Evolutionary conservation across 345 rosid genomes (phyloP), one percentile per base, ranked within the genome.

Genomic region (Eucalyptus rudis): DNA sequence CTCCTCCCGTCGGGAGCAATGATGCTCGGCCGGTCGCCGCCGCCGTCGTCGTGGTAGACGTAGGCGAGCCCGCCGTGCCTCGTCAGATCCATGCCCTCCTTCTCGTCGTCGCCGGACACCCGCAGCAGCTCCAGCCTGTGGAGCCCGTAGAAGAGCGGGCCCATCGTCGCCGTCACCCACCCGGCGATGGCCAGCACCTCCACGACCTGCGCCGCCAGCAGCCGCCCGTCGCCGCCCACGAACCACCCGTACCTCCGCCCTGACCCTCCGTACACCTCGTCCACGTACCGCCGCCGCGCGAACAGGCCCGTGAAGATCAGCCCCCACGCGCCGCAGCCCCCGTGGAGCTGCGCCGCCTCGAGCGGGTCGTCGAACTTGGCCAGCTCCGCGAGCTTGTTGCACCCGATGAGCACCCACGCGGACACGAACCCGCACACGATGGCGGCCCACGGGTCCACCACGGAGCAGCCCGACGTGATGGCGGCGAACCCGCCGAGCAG

Each of bases 391-490:
- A 97, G 90, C 40, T 89, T 93, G 91, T 97, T 96, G 84, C 89
- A 93, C 17, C 94, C 95, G 3, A 96, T 92, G 27, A 97, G 91
- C 49, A 97, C 98, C 86, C 93, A 92, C 1, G 98, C 91, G 0
- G 99, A 95, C 1, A 94, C 93, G 16, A 95, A 95, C 33, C 97
- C 98, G 33, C 99, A 97, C 3, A 97, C 86, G 88, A 97, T 91
- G 8, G 98, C 97, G 1, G 97, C 98, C 98, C 99, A 95, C 3
- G 98, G 99, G 71, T 96, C 98, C 2, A 95, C 99, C 31, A 96
- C 99, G 1, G 99, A 91, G 68, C 97, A 96, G 3, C 97, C 98
- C 1, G 97, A 92, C 29, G 98, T 96, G 59, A 96, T 96, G 2
- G 99, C 98, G 7, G 97, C 99, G 58, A 97, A 96, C 13, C 99